Conservation (phyloP, 1,139 yeast species). For the Taphrina populina region DNA sequence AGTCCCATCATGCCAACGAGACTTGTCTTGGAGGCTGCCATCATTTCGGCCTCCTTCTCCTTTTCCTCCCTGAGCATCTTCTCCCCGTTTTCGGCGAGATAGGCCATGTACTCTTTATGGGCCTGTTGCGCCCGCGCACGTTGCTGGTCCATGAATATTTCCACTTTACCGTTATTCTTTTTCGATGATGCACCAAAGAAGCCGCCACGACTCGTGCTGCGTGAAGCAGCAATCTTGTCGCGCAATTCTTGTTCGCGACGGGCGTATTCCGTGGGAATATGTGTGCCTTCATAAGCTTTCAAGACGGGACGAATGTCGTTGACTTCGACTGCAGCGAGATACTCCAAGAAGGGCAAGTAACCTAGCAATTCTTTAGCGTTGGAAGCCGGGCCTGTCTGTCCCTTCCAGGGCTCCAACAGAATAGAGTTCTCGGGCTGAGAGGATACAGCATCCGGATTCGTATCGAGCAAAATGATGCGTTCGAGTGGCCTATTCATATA, state of each 20-base stretch:
- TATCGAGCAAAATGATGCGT: slow-evolving; percentile 77
- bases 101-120: slow-evolving; percentile 77
- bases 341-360: slow-evolving; percentile 89
- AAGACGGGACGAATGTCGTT: slow-evolving; percentile 88
- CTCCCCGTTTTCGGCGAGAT: slow-evolving; percentile 84
- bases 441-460: slow-evolving; percentile 67
- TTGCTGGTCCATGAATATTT: slow-evolving; percentile 86
- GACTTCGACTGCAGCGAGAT: slow-evolving; percentile 84
- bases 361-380: slow-evolving; percentile 72
- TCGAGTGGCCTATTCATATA: slow-evolving; percentile 86
- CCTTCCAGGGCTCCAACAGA: slow-evolving; percentile 81
- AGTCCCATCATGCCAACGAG: too few relatives aligned
- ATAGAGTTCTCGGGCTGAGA: slow-evolving; percentile 92
- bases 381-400: slow-evolving; percentile 51
- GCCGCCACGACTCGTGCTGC: slow-evolving; percentile 43
- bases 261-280: slow-evolving; percentile 75
- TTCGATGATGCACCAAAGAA: slow-evolving; percentile 60
- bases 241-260: slow-evolving; percentile 75
- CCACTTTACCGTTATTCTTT: slow-evolving; percentile 53
- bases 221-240: slow-evolving; percentile 66
- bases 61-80: slow-evolving; percentile 80
- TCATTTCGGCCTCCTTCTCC: slow-evolving; percentile 41
- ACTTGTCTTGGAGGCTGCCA: slow-evolving; percentile 27
- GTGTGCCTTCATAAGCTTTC: slow-evolving; percentile 62
- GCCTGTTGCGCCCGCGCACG: slow-evolving; percentile 93